Percentiles rank a stretch among this genome's conserved stretches.
These are phyloP conservation scores for Leptodontidium sp. DNA, from an alignment of 2,329 filamentous ascomycete genomes.

Conservation along the genomic window DNA sequence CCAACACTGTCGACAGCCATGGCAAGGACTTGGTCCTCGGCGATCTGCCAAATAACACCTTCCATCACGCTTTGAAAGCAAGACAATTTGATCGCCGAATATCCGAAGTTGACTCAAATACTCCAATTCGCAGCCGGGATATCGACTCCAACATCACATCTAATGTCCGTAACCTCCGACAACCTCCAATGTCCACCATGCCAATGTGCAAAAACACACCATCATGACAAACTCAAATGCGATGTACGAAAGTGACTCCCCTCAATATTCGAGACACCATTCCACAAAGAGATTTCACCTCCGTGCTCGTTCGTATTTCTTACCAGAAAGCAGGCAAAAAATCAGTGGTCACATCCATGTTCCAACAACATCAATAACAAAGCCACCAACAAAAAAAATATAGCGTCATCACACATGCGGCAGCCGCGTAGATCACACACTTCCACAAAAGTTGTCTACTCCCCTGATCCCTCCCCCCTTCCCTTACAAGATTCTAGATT, in stretches of 20 bases:
- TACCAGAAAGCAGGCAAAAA: background rate
- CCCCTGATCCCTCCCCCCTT: background rate
- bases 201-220: constrained; percentile 6
- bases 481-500: background rate
- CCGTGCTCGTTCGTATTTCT: background rate
- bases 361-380: background rate
- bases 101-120: background rate
- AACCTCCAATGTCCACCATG: background rate
- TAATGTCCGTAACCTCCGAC: background rate
- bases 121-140: background rate
- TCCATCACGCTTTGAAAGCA: no score
- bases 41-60: no score
- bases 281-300: background rate
- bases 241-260: background rate
- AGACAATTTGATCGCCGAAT: background rate
- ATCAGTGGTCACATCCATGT: no score
- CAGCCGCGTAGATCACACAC: constrained; percentile 7
- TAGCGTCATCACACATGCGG: constrained; percentile 10
- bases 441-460: background rate
- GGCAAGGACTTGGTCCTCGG: no score
- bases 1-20: no score
- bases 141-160: background rate
- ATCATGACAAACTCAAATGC: background rate
- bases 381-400: background rate
- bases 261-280: background rate